phyloP scores from a whole-genome alignment of 1,284 basidiomycete genomes.

The Trichosporon sp. region DNA sequence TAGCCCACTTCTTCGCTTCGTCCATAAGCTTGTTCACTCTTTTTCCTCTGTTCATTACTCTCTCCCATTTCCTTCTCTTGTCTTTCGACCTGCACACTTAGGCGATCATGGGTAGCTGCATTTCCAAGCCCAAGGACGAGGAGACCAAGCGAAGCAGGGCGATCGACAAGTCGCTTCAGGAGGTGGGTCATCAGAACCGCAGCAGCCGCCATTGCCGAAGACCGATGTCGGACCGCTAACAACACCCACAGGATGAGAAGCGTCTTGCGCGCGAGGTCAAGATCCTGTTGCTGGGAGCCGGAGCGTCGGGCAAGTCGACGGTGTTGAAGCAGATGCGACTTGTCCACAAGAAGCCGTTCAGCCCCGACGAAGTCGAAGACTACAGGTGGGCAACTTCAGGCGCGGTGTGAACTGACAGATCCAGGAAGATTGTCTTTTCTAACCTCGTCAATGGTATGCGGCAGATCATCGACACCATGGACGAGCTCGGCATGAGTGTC shows the following conservation, averaged over 20 bases:
- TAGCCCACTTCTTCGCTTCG: not conserved
- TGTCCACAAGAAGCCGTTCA: conserved; percentile 39
- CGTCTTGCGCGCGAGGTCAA: conserved; percentile 71
- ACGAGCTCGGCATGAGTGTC: conserved; percentile 73
- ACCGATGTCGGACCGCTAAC: not conserved
- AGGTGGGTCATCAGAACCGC: conserved; percentile 51
- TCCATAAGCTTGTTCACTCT: not conserved
- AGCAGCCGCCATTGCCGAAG: not conserved
- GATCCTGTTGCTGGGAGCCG: conserved; percentile 82
- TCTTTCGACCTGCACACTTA: not conserved
- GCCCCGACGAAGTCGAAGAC: conserved; percentile 40
- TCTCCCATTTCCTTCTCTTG: not conserved
- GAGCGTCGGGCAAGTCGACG: conserved; percentile 90
- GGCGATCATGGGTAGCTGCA: conserved; percentile 64
- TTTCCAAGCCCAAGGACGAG: conserved; percentile 50
- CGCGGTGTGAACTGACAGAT: not conserved
- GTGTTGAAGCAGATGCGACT: conserved; percentile 46
- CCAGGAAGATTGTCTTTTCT: conserved; percentile 79
- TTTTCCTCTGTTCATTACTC: not conserved
- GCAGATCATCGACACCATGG: conserved; percentile 77
- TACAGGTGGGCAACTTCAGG: conserved; percentile 25
- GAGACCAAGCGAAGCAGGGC: conserved; percentile 49
- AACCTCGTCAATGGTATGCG: conserved; percentile 83
- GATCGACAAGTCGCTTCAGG: conserved; percentile 61
- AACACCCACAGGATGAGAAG: conserved; percentile 55